Percentiles rank a stretch among this genome's conserved stretches.
These are phyloP conservation scores for Mortierella antarctica DNA, from an alignment of 192 early-diverging fungal genomes.

Conservation along the genomic window DNA sequence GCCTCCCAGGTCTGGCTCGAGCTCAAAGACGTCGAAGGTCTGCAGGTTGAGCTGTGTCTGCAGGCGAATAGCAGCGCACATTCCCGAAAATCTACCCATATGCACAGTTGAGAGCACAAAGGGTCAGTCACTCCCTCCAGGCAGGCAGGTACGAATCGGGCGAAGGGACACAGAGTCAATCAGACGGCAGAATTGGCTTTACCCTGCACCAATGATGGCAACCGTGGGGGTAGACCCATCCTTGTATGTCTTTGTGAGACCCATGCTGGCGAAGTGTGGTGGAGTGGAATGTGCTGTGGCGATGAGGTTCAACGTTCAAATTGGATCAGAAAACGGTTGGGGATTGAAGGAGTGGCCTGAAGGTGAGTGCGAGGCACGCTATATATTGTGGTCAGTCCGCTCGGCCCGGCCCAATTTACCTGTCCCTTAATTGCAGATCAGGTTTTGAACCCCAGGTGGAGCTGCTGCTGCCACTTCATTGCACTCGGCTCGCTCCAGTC, in stretches of 20 bases:
- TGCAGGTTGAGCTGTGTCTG: constrained; percentile 55
- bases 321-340: too few species aligned
- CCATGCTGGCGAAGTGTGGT: constrained; percentile 8
- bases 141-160: neutral
- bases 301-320: neutral
- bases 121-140: neutral
- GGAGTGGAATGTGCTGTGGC: constrained; percentile 5
- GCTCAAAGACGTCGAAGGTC: constrained; percentile 58
- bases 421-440: too few species aligned
- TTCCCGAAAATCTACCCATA: constrained; percentile 55
- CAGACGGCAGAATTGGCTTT: constrained; percentile 3
- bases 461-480: too few species aligned
- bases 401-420: too few species aligned
- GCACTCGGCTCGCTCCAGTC: too few species aligned
- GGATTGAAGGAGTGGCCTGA: too few species aligned
- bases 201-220: constrained; percentile 60
- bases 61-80: constrained; percentile 63
- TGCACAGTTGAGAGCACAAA: neutral
- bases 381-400: too few species aligned
- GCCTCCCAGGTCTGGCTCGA: constrained; percentile 60
- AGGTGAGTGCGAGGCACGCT: too few species aligned
- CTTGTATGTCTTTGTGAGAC: constrained; percentile 49
- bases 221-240: constrained; percentile 49
- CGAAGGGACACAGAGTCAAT: neutral
- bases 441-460: too few species aligned